Percentiles rank a stretch among this genome's conserved stretches.
These are phyloP conservation scores for Zygnema cylindricum DNA, from an alignment of 139 green algal genomes.

Conservation along the genomic window DNA sequence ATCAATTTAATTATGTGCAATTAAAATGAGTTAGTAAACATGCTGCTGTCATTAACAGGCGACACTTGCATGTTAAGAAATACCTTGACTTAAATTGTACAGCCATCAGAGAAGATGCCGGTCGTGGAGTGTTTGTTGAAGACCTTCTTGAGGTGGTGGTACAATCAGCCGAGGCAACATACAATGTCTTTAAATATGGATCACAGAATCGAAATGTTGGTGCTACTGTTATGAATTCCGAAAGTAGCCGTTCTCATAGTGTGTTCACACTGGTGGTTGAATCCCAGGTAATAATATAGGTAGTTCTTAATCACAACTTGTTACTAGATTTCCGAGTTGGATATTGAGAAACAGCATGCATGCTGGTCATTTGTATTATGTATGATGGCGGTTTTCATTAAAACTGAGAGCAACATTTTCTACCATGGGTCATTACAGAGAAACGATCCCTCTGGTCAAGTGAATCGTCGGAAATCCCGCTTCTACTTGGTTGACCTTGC, in stretches of 20 bases:
- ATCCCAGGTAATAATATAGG: conserved; percentile 42
- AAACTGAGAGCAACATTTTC: not conserved
- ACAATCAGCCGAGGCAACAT: conserved; percentile 28
- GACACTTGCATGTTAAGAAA: too few relatives aligned
- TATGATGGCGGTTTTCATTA: conserved; percentile 6
- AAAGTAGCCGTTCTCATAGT: conserved; percentile 87
- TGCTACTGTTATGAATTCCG: conserved; percentile 86
- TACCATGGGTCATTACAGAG: conserved; percentile 33
- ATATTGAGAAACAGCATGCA: too few relatives aligned
- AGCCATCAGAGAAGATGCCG: conserved; percentile 72
- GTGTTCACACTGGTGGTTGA: conserved; percentile 81
- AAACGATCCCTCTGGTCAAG: not conserved
- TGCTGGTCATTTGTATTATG: too few relatives aligned
- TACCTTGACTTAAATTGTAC: not conserved
- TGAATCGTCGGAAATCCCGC: conserved; percentile 44
- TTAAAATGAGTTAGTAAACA: too few relatives aligned
- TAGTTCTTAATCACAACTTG: not conserved
- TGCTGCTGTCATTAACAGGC: too few relatives aligned
- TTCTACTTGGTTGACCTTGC: conserved; percentile 74
- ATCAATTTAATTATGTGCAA: too few relatives aligned
- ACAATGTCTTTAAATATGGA: conserved; percentile 62
- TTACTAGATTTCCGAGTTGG: too few relatives aligned
- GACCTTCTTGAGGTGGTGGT: conserved; percentile 74
- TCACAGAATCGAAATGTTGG: conserved; percentile 76
- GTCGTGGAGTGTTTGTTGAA: conserved; percentile 83